Percentiles rank a stretch among this genome's conserved stretches.
Evolutionary conservation across 495 filamentous ascomycete genomes (phyloP).

Genomic region (Staphylotrichum longicolle): DNA sequence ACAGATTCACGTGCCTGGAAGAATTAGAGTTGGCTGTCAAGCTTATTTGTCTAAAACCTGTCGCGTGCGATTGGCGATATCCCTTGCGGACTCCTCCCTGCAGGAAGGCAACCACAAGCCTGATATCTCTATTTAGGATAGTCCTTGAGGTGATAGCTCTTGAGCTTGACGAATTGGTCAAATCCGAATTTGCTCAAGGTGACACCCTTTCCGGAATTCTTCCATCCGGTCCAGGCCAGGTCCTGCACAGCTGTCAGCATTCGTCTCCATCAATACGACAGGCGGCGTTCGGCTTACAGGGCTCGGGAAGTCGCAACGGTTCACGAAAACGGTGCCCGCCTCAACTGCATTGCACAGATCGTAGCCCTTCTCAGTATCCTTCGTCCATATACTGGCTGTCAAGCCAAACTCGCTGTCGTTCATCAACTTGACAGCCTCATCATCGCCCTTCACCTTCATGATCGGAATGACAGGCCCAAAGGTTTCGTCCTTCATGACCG

Average conservation of each 20-base stretch:
- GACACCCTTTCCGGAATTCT: conserved; percentile 87
- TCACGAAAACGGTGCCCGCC: conserved; percentile 95
- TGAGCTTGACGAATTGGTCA: conserved; percentile 92
- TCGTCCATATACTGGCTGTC: conserved; percentile 98
- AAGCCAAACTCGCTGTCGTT: conserved; percentile 94
- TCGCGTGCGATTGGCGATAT: conserved; percentile 14
- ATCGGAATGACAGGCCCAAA: conserved; percentile 94
- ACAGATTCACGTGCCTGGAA: conserved; percentile 12
- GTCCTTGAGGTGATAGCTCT: conserved; percentile 92
- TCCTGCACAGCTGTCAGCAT: conserved; percentile 54
- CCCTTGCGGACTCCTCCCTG: conserved; percentile 29
- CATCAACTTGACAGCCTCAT: conserved; percentile 81
- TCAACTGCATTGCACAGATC: conserved; percentile 77
- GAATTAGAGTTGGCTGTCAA: conserved; percentile 5
- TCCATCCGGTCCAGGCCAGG: conserved; percentile 98
- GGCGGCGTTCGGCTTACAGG: conserved; percentile 60
- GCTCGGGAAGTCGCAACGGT: conserved; percentile 88
- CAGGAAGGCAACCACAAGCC: conserved; percentile 15
- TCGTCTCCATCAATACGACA: neutral
- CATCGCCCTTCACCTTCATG: conserved; percentile 83
- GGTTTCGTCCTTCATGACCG: conserved; percentile 91
- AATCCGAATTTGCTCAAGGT: conserved; percentile 89
- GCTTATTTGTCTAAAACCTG: conserved; percentile 7
- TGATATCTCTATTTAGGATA: conserved; percentile 62
- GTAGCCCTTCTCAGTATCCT: conserved; percentile 75